Base-by-base conservation (phyloP, 75 land plant species). In the Pinus albicaulis region DNA sequence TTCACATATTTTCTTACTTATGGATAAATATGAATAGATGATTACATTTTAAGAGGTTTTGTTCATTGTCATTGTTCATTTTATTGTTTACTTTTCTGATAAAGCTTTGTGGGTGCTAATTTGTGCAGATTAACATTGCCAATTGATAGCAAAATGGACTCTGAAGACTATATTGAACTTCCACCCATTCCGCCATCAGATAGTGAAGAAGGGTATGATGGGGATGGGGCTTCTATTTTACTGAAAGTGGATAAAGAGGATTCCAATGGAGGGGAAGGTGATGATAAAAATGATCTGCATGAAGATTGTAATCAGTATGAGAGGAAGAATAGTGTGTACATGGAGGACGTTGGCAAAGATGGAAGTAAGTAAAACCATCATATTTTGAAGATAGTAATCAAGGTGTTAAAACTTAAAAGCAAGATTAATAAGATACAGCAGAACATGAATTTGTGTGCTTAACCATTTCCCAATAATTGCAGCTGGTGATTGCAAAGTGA, bases 91-190 rank as follows among this genome's bases (percentile, higher is more conserved):
- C 52, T 38, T 66, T 3, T 36, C 70, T 66, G 20, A 66, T 66
- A 10, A 38, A 20, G 20, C 70, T 17, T 59, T 65, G 4, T 66
- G 44, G 70, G 38, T 66, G 70, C 20, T 36, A 7, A 11, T 34
- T 20, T n/a, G 11, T 38, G 23, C 38, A 66, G 41, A 19, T 66
- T 38, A 38, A 22, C 13, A 36, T 31, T 66, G 22, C 20, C 48
- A 7, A 8, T 34, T 66, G 15, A 36, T 66, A 66, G 36, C 52
- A 66, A 66, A 66, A 66, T 66, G 70, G 48, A 2, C 2, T 66
- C 23, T 38, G 70, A 66, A 66, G 48, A 66, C 44, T 66, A 66
- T 17, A 66, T 66, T 2, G 70, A 66, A 48, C 70, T 66, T 66
- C 70, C 52, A n/a, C 13, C 1, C 10, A 36, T 31, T 36, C 70